Percentiles rank a stretch among this genome's conserved stretches.
Evolutionary conservation across 2,329 filamentous ascomycete species (phyloP).

Genomic region (Aspergillus melleus): DNA sequence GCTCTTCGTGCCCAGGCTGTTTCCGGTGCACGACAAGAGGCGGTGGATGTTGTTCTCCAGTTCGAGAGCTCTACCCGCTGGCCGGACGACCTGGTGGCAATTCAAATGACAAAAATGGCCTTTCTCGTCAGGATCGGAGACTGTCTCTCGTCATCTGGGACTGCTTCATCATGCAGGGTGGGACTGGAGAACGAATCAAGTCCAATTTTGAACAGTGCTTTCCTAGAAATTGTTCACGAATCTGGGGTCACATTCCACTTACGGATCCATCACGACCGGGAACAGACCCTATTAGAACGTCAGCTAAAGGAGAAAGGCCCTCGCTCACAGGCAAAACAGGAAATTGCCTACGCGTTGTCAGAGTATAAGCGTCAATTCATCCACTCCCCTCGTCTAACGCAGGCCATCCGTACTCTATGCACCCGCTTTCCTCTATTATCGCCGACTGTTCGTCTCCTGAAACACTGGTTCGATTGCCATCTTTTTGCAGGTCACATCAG

Average conservation of each 20-base stretch:
- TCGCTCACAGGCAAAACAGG: slow-evolving; percentile 65
- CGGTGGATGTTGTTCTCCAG: slow-evolving; percentile 79
- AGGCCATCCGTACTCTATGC: slow-evolving; percentile 76
- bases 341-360: slow-evolving; percentile 68
- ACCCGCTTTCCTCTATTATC: slow-evolving; percentile 79
- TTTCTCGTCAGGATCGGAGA: slow-evolving; percentile 75
- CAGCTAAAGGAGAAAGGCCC: slow-evolving; percentile 71
- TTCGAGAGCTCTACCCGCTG: slow-evolving; percentile 92
- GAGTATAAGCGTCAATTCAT: slow-evolving; percentile 70
- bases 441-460: slow-evolving; percentile 77
- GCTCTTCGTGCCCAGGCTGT: slow-evolving; percentile 42
- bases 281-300: slow-evolving; percentile 77
- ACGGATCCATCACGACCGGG: slow-evolving; percentile 84
- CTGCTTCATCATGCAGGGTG: slow-evolving; percentile 65
- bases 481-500: slow-evolving; percentile 74
- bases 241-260: slow-evolving; percentile 75
- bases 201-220: slow-evolving; percentile 73
- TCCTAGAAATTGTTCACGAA: slow-evolving; percentile 76
- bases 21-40: slow-evolving; percentile 34
- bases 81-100: slow-evolving; percentile 88
- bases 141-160: slow-evolving; percentile 64
- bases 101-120: slow-evolving; percentile 90
- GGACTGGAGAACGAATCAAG: slow-evolving; percentile 76
- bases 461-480: slow-evolving; percentile 86
- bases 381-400: slow-evolving; percentile 74